A percentile compares a stretch with the other conserved stretches of the same genome.
phyloP scores from a whole-genome alignment of 768 basidiomycete species.

The Hygrophoropsis aurantiaca region DNA sequence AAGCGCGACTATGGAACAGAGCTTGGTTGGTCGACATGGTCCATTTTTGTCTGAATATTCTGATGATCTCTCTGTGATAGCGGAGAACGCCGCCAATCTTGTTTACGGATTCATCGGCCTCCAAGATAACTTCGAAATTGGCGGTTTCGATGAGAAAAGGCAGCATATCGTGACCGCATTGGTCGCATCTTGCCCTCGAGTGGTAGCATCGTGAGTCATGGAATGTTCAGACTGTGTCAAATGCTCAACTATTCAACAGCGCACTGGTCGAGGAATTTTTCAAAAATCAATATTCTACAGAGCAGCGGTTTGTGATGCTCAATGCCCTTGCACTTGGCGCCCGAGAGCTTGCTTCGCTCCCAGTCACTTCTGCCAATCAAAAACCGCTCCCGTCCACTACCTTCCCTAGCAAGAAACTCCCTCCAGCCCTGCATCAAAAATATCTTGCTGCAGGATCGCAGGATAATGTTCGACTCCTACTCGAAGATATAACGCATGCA shows the following conservation, averaged over 20 bases:
- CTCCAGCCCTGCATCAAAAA: slow-evolving; percentile 65
- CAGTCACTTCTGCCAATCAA: slow-evolving; percentile 22
- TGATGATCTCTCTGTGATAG: slow-evolving; percentile 39
- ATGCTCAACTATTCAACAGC: slow-evolving; percentile 41
- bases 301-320: slow-evolving; percentile 82
- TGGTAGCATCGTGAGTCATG: slow-evolving; percentile 74
- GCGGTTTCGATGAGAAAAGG: slow-evolving; percentile 71
- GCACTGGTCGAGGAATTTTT: slow-evolving; percentile 90
- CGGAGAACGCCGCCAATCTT: slow-evolving; percentile 87
- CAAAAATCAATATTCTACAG: slow-evolving; percentile 85
- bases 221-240: neutral
- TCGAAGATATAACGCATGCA: slow-evolving; percentile 60
- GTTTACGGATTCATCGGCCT: slow-evolving; percentile 70
- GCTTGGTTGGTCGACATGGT: slow-evolving; percentile 56
- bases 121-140: slow-evolving; percentile 83
- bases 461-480: slow-evolving; percentile 52
- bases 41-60: neutral
- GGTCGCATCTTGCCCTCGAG: slow-evolving; percentile 73
- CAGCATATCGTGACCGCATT: slow-evolving; percentile 80
- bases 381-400: slow-evolving; percentile 39
- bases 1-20: slow-evolving; percentile 88
- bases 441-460: slow-evolving; percentile 51
- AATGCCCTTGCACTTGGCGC: slow-evolving; percentile 86
- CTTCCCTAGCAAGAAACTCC: slow-evolving; percentile 85
- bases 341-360: slow-evolving; percentile 69